Base-by-base conservation (phyloP, 768 basidiomycete genomes). In the Cyathus striatus region DNA sequence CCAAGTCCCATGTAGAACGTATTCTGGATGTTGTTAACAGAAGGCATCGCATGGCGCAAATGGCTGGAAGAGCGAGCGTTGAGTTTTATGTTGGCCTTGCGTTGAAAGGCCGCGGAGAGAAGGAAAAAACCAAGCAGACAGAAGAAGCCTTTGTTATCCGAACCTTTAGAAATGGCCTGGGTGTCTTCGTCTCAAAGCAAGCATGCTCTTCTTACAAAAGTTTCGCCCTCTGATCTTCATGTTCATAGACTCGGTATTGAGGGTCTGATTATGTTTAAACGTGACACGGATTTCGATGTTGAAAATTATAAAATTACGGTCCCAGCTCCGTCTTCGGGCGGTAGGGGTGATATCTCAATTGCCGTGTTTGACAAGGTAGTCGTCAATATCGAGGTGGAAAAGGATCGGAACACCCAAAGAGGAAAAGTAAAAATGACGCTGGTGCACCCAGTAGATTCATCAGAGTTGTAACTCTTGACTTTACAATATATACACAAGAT, bases 71-170 rank as follows among this genome's bases (percentile, higher is more conserved):
- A 12, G 96, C 96, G 0, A 95, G 91, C 58, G 86, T 97, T 23
- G 95, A 99, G 63, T 99, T 98, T 52, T 98, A 96, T 54, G 93
- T 97, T 21, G 94, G 95, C 0, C 67, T 99, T 13, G 92, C 94
- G 3, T 64, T 98, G 48, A 91, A 90, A 51, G 80, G 76, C 2
- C 72, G 83, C 12, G 75, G 75, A 35, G 73, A 75, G 52, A 63
- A 62, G 40, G 53, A 54, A 45, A 66, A 70, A 38, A 62, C 52
- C 6, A 59, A 62, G 27, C 82, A 90, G 9, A 63, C 55, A 2
- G 91, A 94, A 53, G 89, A 93, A 24, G 93, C 91, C 4, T 95
- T 88, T 56, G 91, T 99, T 35, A 95, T 98, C 44, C 73, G 94
- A 47, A 83, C 86, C 3, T 98, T 99, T 66, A 75, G 88, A 55